Evolutionary conservation across 768 basidiomycete genomes (phyloP).

Genomic region (Leccinum variicolor): DNA sequence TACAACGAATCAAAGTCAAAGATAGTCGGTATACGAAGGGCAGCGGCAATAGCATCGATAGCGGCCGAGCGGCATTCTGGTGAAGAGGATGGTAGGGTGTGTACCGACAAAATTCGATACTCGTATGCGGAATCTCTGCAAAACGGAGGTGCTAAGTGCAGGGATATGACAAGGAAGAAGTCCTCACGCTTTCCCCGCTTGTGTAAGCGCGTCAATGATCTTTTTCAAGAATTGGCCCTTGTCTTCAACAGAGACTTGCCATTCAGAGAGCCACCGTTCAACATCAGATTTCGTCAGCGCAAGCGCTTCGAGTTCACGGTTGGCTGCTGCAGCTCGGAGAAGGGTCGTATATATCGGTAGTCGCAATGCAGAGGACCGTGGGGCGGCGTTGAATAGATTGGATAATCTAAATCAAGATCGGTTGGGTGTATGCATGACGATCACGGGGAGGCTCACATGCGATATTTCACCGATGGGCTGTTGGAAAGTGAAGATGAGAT

Average conservation of each 20-base stretch:
- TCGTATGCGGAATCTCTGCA: slow-evolving; percentile 59
- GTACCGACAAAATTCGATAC: slow-evolving; percentile 60
- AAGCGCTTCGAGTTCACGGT: slow-evolving; percentile 61
- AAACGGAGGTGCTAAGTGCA: not conserved
- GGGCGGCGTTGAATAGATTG: slow-evolving; percentile 77
- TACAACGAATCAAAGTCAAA: slow-evolving; percentile 83
- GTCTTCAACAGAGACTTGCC: slow-evolving; percentile 61
- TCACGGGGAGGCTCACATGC: slow-evolving; percentile 46
- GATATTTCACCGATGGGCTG: slow-evolving; percentile 63
- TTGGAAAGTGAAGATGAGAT: slow-evolving; percentile 55
- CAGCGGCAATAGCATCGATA: slow-evolving; percentile 56
- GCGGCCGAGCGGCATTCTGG: slow-evolving; percentile 51
- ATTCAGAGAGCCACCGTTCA: slow-evolving; percentile 43
- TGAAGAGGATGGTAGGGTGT: slow-evolving; percentile 55
- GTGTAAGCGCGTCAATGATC: slow-evolving; percentile 57
- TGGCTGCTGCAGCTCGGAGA: slow-evolving; percentile 53
- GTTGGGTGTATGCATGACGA: not conserved
- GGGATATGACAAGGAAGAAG: not conserved
- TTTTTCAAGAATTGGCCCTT: slow-evolving; percentile 64
- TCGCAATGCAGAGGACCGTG: slow-evolving; percentile 63
- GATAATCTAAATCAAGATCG: slow-evolving; percentile 51
- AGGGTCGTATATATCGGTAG: slow-evolving; percentile 60
- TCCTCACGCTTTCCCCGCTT: slow-evolving; percentile 58
- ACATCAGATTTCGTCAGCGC: slow-evolving; percentile 57
- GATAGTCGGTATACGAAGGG: slow-evolving; percentile 59